Conservation (phyloP, 495 filamentous ascomycete species). For the Lasiosphaeria ovina region DNA sequence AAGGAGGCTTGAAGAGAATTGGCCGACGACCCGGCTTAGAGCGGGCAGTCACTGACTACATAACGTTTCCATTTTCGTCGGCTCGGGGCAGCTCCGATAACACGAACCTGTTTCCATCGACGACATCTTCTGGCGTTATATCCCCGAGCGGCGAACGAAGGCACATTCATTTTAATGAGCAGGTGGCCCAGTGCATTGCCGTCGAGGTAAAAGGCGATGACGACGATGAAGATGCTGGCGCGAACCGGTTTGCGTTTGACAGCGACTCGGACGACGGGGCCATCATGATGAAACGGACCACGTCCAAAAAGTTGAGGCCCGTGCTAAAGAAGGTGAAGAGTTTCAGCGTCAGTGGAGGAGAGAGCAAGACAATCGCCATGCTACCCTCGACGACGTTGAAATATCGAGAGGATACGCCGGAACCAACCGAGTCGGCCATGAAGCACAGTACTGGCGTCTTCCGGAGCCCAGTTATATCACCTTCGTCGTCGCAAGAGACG, state of each 20-base stretch:
- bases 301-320: slow-evolving; percentile 37
- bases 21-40: slow-evolving; percentile 44
- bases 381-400: slow-evolving; percentile 91
- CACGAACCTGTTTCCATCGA: slow-evolving; percentile 56
- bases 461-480: slow-evolving; percentile 53
- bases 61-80: slow-evolving; percentile 56
- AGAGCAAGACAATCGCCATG: slow-evolving; percentile 91
- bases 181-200: slow-evolving; percentile 93
- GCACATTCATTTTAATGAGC: slow-evolving; percentile 95
- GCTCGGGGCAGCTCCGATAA: slow-evolving; percentile 54
- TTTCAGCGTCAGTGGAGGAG: slow-evolving; percentile 48
- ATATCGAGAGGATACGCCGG: slow-evolving; percentile 76
- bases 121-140: slow-evolving; percentile 58
- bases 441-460: slow-evolving; percentile 48
- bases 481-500: slow-evolving; percentile 76
- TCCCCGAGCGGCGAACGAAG: slow-evolving; percentile 69
- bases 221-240: slow-evolving; percentile 58
- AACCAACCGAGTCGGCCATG: slow-evolving; percentile 58
- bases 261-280: slow-evolving; percentile 70
- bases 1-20: slow-evolving; percentile 49
- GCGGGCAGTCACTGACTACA: slow-evolving; percentile 66
- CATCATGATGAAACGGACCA: slow-evolving; percentile 78
- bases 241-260: slow-evolving; percentile 53
- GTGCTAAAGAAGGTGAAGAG: slow-evolving; percentile 47
- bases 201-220: slow-evolving; percentile 77